These are phyloP conservation scores for Litsea cubeba DNA, from an alignment of 164 flowering plant genomes.

Conservation along the genomic window DNA sequence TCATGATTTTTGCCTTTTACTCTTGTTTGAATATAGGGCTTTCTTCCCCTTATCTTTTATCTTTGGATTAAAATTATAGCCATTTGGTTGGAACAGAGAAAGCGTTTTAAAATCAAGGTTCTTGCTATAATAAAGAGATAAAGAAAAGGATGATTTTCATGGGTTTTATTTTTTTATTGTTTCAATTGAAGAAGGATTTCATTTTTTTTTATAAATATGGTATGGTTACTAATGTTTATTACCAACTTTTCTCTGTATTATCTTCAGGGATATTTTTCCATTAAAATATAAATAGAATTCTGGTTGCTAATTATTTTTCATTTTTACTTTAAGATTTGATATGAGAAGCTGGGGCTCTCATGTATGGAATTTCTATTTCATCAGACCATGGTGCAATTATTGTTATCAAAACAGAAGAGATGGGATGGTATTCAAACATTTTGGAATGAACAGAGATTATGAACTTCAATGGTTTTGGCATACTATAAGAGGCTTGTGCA, in stretches of 20 bases:
- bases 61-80: not conserved
- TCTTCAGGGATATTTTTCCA: too few relatives aligned
- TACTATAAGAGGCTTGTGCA: slow-evolving; percentile 2
- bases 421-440: not conserved
- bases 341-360: not conserved
- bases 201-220: too few relatives aligned
- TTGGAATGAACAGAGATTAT: not conserved
- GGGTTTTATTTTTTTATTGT: too few relatives aligned
- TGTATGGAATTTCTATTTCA: not conserved
- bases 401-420: not conserved
- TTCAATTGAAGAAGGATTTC: not conserved
- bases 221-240: not conserved
- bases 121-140: not conserved
- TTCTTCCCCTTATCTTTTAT: not conserved
- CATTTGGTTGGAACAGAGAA: not conserved
- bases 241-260: not conserved
- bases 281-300: not conserved
- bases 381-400: not conserved
- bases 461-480: slow-evolving; percentile 28
- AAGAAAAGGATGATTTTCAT: too few relatives aligned
- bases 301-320: not conserved
- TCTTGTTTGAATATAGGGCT: too few relatives aligned
- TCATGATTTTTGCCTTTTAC: too few relatives aligned
- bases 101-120: not conserved
- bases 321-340: not conserved